Percentiles rank a stretch among this genome's conserved stretches.
These are phyloP conservation scores for Gelatoporia subvermispora DNA, from an alignment of 768 basidiomycete species.

Conservation along the genomic window DNA sequence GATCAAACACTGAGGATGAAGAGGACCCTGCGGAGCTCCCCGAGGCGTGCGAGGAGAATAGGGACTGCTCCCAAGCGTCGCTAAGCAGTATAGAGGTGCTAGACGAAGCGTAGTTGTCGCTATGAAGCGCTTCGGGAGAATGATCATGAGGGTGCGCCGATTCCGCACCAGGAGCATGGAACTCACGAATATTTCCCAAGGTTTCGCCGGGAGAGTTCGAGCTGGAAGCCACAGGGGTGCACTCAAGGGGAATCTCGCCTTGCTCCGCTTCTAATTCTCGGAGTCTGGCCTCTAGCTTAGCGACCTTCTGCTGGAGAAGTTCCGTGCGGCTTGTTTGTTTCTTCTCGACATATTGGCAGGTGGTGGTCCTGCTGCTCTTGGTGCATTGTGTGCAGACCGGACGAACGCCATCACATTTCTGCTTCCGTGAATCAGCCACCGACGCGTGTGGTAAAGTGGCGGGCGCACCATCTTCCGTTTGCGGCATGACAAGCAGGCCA, in stretches of 20 bases:
- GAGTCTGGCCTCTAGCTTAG: constrained; percentile 46
- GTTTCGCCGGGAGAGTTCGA: no score
- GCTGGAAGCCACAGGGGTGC: no score
- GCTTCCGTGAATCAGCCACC: constrained; percentile 4
- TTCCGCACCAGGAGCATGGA: no score
- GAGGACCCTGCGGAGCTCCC: neutral
- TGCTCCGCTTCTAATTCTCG: constrained; percentile 46
- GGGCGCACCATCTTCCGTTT: constrained; percentile 33
- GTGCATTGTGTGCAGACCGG: constrained; percentile 53
- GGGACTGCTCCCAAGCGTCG: no score
- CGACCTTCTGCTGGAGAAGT: constrained; percentile 51
- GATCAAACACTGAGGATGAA: neutral
- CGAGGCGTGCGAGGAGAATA: neutral
- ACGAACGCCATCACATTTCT: constrained; percentile 60
- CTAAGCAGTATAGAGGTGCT: neutral
- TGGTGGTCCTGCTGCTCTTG: constrained; percentile 44
- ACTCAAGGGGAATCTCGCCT: neutral
- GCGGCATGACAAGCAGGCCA: constrained; percentile 36
- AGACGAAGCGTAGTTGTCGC: constrained; percentile 9
- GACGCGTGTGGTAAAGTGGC: neutral
- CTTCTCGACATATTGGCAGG: constrained; percentile 59
- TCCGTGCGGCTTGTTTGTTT: constrained; percentile 56
- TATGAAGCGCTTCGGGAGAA: no score
- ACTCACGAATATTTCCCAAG: no score
- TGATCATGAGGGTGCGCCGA: no score